These are phyloP conservation scores for Fraxinus greggii DNA, from an alignment of 305 asterid species.

Conservation along the genomic window DNA sequence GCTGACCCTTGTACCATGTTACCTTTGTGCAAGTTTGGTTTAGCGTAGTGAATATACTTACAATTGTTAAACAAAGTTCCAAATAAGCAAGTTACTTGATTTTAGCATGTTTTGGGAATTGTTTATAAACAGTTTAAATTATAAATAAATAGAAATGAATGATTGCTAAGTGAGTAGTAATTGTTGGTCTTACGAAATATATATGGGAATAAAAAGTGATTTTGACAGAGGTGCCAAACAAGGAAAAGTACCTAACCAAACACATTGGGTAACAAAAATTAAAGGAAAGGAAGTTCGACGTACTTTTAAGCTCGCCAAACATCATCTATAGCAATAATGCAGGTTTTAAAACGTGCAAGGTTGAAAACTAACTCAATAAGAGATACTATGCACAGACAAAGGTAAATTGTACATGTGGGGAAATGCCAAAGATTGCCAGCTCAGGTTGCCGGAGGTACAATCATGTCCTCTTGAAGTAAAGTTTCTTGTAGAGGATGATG, in stretches of 20 bases:
- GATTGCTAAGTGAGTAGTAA: too few species aligned
- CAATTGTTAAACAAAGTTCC: too few species aligned
- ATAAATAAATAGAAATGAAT: too few species aligned
- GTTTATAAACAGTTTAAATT: too few species aligned
- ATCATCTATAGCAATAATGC: neutral
- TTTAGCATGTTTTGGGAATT: too few species aligned
- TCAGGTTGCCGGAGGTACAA: constrained; percentile 73
- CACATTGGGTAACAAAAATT: neutral
- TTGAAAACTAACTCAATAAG: constrained; percentile 15
- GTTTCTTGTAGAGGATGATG: constrained; percentile 62
- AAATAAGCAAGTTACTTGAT: too few species aligned
- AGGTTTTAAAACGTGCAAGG: neutral
- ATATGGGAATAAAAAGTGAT: too few species aligned
- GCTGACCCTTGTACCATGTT: neutral
- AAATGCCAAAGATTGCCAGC: constrained; percentile 66
- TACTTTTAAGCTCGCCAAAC: neutral
- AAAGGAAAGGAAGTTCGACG: neutral
- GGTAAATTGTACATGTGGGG: constrained; percentile 95
- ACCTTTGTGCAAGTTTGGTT: neutral
- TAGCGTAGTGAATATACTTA: too few species aligned
- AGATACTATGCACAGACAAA: constrained; percentile 43
- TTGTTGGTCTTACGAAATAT: too few species aligned
- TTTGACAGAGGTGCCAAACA: too few species aligned
- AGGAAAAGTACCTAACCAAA: neutral
- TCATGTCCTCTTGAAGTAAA: constrained; percentile 72